phyloP scores from a whole-genome alignment of 1,284 basidiomycete genomes.

The Pseudozyma hubeiensis region DNA sequence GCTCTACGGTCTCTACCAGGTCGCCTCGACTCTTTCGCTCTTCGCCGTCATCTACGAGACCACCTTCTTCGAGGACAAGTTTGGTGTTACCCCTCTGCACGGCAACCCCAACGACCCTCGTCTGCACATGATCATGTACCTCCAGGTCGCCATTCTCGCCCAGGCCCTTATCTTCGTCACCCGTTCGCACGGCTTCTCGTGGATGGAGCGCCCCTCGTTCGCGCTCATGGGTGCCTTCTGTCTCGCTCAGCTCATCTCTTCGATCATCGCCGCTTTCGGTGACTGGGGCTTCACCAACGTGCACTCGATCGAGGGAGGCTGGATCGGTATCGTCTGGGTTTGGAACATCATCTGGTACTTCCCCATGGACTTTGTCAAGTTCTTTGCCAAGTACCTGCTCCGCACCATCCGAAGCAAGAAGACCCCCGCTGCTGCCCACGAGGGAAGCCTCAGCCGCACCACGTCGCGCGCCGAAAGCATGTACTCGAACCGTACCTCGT shows the following conservation, averaged over 20 bases:
- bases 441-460: slow-evolving; percentile 81
- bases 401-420: slow-evolving; percentile 71
- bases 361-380: slow-evolving; percentile 95
- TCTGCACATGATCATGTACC: slow-evolving; percentile 79
- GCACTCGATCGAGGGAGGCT: slow-evolving; percentile 72
- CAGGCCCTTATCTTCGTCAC: slow-evolving; percentile 98
- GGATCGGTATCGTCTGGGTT: slow-evolving; percentile 92
- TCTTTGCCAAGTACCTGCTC: slow-evolving; percentile 79
- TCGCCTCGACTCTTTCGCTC: slow-evolving; percentile 82
- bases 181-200: slow-evolving; percentile 95
- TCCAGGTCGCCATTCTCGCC: slow-evolving; percentile 96
- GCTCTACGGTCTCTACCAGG: slow-evolving; percentile 93
- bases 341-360: slow-evolving; percentile 90
- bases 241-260: slow-evolving; percentile 90
- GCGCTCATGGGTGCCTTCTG: slow-evolving; percentile 91
- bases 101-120: slow-evolving; percentile 70
- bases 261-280: slow-evolving; percentile 92
- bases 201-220: slow-evolving; percentile 93
- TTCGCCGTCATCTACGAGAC: slow-evolving; percentile 84
- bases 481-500: slow-evolving; percentile 90
- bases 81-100: slow-evolving; percentile 75
- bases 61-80: slow-evolving; percentile 87
- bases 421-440: slow-evolving; percentile 71
- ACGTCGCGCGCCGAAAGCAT: slow-evolving; percentile 91
- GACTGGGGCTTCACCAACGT: slow-evolving; percentile 70